These are phyloP conservation scores for Mycosphaerella sp. DNA, from an alignment of 2,329 filamentous ascomycete genomes.

Conservation along the genomic window DNA sequence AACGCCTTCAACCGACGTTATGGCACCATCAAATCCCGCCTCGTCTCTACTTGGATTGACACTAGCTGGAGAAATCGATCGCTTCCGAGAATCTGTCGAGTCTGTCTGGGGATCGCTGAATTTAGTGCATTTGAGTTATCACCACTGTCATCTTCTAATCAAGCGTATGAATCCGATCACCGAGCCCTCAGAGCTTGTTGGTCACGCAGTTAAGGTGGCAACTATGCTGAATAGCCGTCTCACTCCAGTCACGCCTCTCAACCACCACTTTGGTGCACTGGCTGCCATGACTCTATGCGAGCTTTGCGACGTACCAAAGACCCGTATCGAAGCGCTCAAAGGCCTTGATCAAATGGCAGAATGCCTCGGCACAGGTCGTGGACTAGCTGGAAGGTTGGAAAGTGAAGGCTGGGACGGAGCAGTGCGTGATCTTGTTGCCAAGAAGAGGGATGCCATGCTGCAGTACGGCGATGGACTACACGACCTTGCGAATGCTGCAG, in stretches of 20 bases:
- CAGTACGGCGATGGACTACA: constrained; percentile 44
- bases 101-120: constrained; percentile 47
- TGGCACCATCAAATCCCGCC: constrained; percentile 39
- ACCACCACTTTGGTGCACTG: constrained; percentile 60
- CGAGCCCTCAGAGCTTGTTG: constrained; percentile 53
- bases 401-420: constrained; percentile 54
- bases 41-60: constrained; percentile 45
- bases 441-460: constrained; percentile 38
- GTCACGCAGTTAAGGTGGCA: constrained; percentile 54
- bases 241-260: constrained; percentile 56
- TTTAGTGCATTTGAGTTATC: constrained; percentile 62
- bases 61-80: constrained; percentile 55
- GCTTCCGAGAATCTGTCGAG: constrained; percentile 60
- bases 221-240: constrained; percentile 52
- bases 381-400: constrained; percentile 38
- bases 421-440: constrained; percentile 48
- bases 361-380: constrained; percentile 41
- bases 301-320: constrained; percentile 51
- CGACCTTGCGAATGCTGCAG: constrained; percentile 51
- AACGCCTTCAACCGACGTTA: constrained; percentile 41
- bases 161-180: constrained; percentile 54
- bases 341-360: constrained; percentile 54
- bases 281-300: constrained; percentile 56
- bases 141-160: constrained; percentile 61
- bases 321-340: constrained; percentile 52